A percentile compares a stretch with the other conserved stretches of the same genome.
phyloP scores from a whole-genome alignment of 768 basidiomycete genomes.

The Hygrocybe punicea region DNA sequence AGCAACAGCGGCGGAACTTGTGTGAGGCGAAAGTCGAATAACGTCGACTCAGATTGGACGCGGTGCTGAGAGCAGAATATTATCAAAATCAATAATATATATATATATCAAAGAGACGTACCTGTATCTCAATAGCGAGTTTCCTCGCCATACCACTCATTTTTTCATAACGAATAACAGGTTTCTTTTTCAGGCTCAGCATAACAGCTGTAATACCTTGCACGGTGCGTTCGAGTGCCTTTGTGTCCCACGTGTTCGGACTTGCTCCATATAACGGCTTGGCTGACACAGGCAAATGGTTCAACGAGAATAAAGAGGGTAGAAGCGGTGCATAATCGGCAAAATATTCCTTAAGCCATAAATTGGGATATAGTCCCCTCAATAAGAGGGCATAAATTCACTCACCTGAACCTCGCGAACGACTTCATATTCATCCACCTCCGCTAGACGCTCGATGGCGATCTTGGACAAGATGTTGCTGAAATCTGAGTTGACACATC shows the following conservation, averaged over 20 bases:
- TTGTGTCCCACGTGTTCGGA: slow-evolving; percentile 68
- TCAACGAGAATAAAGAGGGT: slow-evolving; percentile 83
- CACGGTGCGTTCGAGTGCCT: slow-evolving; percentile 72
- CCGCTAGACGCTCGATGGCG: slow-evolving; percentile 87
- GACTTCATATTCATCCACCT: slow-evolving; percentile 93
- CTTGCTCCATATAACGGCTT: slow-evolving; percentile 70
- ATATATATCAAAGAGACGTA: slow-evolving; percentile 29
- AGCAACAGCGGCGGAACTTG: slow-evolving; percentile 86
- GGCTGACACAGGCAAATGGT: slow-evolving; percentile 60
- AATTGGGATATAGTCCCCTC: background rate
- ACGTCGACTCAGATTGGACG: slow-evolving; percentile 71
- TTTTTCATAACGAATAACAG: slow-evolving; percentile 88
- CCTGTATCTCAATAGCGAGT: slow-evolving; percentile 82
- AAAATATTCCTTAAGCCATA: slow-evolving; percentile 78
- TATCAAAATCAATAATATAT: slow-evolving; percentile 1
- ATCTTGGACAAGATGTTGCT: slow-evolving; percentile 89
- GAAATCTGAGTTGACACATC: slow-evolving; percentile 61
- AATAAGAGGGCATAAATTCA: background rate
- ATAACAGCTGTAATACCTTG: slow-evolving; percentile 82
- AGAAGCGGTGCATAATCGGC: slow-evolving; percentile 91
- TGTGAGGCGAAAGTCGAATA: slow-evolving; percentile 91
- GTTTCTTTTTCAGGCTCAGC: slow-evolving; percentile 94
- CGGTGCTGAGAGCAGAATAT: slow-evolving; percentile 51
- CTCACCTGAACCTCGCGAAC: slow-evolving; percentile 94
- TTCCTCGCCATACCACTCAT: slow-evolving; percentile 93